Conservation (phyloP, 208 protist genomes). For the Leishmania martiniquensis region DNA sequence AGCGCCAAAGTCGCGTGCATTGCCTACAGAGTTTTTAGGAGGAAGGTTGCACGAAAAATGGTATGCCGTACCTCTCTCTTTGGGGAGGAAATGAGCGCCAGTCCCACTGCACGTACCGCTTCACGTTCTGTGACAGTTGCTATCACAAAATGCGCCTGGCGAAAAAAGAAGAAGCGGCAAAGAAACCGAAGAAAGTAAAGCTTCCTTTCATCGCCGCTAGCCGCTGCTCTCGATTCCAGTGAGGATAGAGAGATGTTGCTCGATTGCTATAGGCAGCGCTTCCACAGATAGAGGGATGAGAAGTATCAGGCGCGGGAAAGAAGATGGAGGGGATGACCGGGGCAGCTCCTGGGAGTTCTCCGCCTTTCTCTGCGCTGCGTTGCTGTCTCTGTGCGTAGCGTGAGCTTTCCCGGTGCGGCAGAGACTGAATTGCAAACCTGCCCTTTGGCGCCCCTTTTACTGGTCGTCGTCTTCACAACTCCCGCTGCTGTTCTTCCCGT, state of each 20-base stretch:
- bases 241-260: background rate
- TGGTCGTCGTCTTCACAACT: background rate
- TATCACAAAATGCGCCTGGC: background rate
- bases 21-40: slow-evolving; percentile 4
- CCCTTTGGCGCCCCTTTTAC: background rate
- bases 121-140: background rate
- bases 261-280: background rate
- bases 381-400: background rate
- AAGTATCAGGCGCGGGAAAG: background rate
- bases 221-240: background rate
- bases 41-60: background rate
- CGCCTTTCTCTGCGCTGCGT: too few relatives aligned
- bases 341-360: background rate
- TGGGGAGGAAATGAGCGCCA: background rate
- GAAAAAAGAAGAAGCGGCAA: background rate
- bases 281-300: background rate
- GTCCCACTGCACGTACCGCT: background rate
- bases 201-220: background rate
- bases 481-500: slow-evolving; percentile 11
- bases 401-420: background rate
- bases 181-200: background rate
- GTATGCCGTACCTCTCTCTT: slow-evolving; percentile 1
- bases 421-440: background rate
- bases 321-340: background rate
- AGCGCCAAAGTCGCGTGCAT: background rate